A percentile compares a stretch with the other conserved stretches of the same genome.
Evolutionary conservation across 495 filamentous ascomycete genomes (phyloP).

Genomic region (Annulohypoxylon nitens): DNA sequence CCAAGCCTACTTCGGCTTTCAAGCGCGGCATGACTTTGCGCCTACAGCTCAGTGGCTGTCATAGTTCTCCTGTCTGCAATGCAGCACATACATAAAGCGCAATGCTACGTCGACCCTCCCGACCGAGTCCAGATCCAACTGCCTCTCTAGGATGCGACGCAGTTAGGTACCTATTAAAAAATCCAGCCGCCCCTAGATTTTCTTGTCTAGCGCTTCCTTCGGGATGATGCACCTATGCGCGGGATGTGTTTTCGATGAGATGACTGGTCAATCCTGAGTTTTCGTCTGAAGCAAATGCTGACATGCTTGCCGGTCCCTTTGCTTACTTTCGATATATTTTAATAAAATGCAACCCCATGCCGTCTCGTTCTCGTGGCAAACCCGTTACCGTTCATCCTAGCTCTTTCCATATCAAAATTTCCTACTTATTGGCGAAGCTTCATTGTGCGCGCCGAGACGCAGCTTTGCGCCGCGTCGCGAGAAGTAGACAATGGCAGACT

Average conservation of each 20-base stretch:
- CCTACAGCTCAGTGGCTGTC: slow-evolving; percentile 16
- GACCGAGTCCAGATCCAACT: slow-evolving; percentile 30
- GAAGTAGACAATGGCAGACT: slow-evolving; percentile 20
- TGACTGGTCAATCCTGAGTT: slow-evolving; percentile 27
- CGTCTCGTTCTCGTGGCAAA: slow-evolving; percentile 27
- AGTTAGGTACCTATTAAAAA: background rate
- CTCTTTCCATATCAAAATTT: background rate
- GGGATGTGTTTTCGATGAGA: background rate
- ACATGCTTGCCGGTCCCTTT: slow-evolving; percentile 12
- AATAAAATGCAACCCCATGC: slow-evolving; percentile 20
- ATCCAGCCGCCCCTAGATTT: slow-evolving; percentile 26
- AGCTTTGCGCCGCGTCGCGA: background rate
- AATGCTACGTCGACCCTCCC: slow-evolving; percentile 23
- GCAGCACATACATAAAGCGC: slow-evolving; percentile 19
- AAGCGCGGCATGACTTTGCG: background rate
- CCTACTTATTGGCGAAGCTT: slow-evolving; percentile 9
- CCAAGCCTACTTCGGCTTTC: slow-evolving; percentile 6
- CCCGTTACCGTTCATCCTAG: background rate
- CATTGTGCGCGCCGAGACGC: slow-evolving; percentile 6
- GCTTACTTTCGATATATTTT: slow-evolving; percentile 13
- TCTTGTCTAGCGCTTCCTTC: slow-evolving; percentile 25
- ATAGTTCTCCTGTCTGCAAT: slow-evolving; percentile 8
- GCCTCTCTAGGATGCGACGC: slow-evolving; percentile 29
- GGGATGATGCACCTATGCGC: slow-evolving; percentile 26
- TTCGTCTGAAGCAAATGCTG: slow-evolving; percentile 32